Evolutionary conservation across 768 basidiomycete genomes (phyloP).

Genomic region (Pulveroboletus sp.): DNA sequence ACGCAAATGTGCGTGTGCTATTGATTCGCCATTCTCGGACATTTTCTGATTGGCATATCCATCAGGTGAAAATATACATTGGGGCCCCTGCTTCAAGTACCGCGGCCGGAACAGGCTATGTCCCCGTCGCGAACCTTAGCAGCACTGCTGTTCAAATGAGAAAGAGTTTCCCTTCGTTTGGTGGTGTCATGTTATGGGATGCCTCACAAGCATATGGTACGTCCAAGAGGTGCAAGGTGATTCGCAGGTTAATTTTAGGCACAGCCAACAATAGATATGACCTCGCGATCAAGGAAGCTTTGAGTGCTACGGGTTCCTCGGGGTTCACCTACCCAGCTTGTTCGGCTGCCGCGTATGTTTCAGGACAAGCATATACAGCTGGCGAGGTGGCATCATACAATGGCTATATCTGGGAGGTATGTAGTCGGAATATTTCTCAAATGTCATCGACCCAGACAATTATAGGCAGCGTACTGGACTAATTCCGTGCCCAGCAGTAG

Average conservation of each 20-base stretch:
- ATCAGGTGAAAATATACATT: conserved; percentile 41
- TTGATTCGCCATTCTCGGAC: neutral
- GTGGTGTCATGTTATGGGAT: conserved; percentile 46
- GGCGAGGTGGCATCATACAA: conserved; percentile 52
- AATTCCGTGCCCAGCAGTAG: conserved; percentile 45
- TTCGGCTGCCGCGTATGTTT: conserved; percentile 50
- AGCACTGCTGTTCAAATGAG: conserved; percentile 34
- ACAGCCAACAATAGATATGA: conserved; percentile 59
- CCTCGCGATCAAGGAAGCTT: conserved; percentile 55
- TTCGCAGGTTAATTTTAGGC: conserved; percentile 6
- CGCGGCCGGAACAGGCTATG: conserved; percentile 42
- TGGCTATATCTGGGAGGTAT: conserved; percentile 67
- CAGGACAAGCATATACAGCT: conserved; percentile 49
- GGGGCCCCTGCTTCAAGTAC: conserved; percentile 40
- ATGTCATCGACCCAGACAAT: neutral
- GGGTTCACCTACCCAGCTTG: conserved; percentile 67
- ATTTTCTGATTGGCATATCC: neutral
- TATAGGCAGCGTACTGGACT: conserved; percentile 62
- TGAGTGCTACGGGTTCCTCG: conserved; percentile 60
- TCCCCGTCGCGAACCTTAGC: conserved; percentile 30
- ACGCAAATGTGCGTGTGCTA: conserved; percentile 32
- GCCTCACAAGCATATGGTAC: conserved; percentile 39
- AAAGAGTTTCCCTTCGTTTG: conserved; percentile 41
- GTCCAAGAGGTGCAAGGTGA: neutral
- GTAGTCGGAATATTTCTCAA: neutral